These are phyloP conservation scores for Colletotrichum costaricense DNA, from an alignment of 2,329 filamentous ascomycete species.

Conservation along the genomic window DNA sequence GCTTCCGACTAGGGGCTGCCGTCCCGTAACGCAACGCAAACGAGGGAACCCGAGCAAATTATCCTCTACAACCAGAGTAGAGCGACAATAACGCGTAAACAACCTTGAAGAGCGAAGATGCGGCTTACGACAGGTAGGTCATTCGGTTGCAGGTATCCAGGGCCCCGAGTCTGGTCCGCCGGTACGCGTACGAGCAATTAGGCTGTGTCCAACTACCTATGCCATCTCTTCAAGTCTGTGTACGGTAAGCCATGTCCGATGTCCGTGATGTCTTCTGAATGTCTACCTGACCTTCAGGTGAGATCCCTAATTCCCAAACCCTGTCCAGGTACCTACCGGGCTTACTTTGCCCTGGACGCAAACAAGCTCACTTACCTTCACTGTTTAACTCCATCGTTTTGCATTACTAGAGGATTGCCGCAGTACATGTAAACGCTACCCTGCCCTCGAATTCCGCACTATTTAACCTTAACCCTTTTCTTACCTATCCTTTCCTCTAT, in stretches of 20 bases:
- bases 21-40: not conserved
- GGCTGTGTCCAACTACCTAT: constrained; percentile 18
- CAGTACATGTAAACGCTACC: too few relatives aligned
- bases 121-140: not conserved
- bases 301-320: not conserved
- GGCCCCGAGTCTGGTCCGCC: not conserved
- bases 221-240: not conserved
- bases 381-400: too few relatives aligned
- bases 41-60: not conserved
- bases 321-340: not conserved
- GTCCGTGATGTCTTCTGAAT: not conserved
- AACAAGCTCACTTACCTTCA: not conserved
- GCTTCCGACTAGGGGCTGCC: not conserved
- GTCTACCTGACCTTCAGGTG: not conserved
- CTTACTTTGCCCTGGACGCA: not conserved
- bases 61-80: not conserved
- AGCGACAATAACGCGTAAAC: not conserved
- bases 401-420: too few relatives aligned
- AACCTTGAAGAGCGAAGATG: not conserved
- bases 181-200: not conserved
- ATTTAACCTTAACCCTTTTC: too few relatives aligned
- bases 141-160: not conserved
- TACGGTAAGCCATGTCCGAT: constrained; percentile 6
- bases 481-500: too few relatives aligned
- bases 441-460: too few relatives aligned